Conservation (phyloP, 345 rosid species). For the Arabidopsis suecica region DNA sequence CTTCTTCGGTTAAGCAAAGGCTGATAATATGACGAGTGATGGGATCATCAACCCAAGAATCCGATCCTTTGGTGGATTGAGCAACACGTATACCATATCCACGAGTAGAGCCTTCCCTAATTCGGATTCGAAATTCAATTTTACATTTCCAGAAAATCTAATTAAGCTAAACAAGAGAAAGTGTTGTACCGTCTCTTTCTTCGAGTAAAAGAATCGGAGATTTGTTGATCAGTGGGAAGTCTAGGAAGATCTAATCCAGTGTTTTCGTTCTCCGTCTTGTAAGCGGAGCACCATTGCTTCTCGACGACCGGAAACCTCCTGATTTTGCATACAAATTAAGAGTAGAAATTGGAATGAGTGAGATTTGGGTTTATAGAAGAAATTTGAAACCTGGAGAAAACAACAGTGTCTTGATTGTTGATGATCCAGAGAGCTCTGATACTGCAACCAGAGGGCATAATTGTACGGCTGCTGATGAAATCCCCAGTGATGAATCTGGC, state of each 20-base stretch:
- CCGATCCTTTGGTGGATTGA: slow-evolving; percentile 77
- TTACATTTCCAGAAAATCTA: slow-evolving; percentile 3
- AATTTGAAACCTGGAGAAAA: slow-evolving; percentile 73
- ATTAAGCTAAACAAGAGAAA: not conserved
- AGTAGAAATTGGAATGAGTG: slow-evolving; percentile 15
- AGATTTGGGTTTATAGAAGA: not conserved
- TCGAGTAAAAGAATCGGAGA: slow-evolving; percentile 64
- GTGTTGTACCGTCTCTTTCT: slow-evolving; percentile 61
- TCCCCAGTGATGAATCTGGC: too few species aligned
- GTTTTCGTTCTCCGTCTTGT: slow-evolving; percentile 54
- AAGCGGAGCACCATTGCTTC: slow-evolving; percentile 73
- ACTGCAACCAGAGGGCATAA: slow-evolving; percentile 73
- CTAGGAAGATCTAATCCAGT: slow-evolving; percentile 47
- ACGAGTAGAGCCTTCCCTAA: slow-evolving; percentile 80
- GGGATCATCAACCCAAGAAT: slow-evolving; percentile 97
- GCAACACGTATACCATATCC: slow-evolving; percentile 77
- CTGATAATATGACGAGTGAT: slow-evolving; percentile 80
- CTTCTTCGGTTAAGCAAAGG: slow-evolving; percentile 56
- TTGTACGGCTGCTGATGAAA: not conserved
- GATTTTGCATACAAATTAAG: not conserved
- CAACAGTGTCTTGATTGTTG: slow-evolving; percentile 70
- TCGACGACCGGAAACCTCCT: slow-evolving; percentile 95
- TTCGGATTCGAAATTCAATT: slow-evolving; percentile 17
- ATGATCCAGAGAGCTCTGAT: slow-evolving; percentile 91
- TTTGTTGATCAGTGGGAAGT: slow-evolving; percentile 73